Conservation (phyloP, 2,329 filamentous ascomycete genomes). For the Sphaerostilbella broomeana region DNA sequence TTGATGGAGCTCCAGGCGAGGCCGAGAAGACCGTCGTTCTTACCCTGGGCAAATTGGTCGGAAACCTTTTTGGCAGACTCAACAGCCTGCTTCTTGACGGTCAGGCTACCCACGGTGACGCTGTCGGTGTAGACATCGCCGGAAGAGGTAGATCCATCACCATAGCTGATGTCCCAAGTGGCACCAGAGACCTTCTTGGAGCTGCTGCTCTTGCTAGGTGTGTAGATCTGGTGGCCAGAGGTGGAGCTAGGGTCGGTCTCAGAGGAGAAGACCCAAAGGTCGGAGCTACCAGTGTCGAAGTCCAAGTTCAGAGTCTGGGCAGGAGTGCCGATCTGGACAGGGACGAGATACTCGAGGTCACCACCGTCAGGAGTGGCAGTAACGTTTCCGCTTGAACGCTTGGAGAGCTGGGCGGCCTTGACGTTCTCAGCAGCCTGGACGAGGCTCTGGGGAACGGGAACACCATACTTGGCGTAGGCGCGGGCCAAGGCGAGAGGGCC, state of each 20-base stretch:
- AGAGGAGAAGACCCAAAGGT: slow-evolving; percentile 34
- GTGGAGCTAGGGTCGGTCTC: slow-evolving; percentile 31
- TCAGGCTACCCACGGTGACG: slow-evolving; percentile 36
- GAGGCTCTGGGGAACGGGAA: slow-evolving; percentile 11
- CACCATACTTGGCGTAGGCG: slow-evolving; percentile 14
- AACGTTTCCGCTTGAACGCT: slow-evolving; percentile 10
- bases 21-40: slow-evolving; percentile 40
- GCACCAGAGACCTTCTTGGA: slow-evolving; percentile 30
- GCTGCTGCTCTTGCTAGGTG: slow-evolving; percentile 32
- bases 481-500: slow-evolving; percentile 15
- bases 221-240: slow-evolving; percentile 34
- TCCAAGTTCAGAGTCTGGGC: slow-evolving; percentile 15
- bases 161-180: slow-evolving; percentile 38
- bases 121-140: slow-evolving; percentile 39
- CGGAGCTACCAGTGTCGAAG: slow-evolving; percentile 22
- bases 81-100: slow-evolving; percentile 35
- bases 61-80: slow-evolving; percentile 37
- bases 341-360: slow-evolving; percentile 15
- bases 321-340: slow-evolving; percentile 17
- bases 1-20: slow-evolving; percentile 38
- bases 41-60: slow-evolving; percentile 30
- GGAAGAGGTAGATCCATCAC: slow-evolving; percentile 35
- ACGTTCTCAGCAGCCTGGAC: slow-evolving; percentile 7
- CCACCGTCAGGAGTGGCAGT: slow-evolving; percentile 4
- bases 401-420: slow-evolving; percentile 3